Evolutionary conservation across 2,329 filamentous ascomycete species (phyloP).

Genomic region (Microascus cirrosus): DNA sequence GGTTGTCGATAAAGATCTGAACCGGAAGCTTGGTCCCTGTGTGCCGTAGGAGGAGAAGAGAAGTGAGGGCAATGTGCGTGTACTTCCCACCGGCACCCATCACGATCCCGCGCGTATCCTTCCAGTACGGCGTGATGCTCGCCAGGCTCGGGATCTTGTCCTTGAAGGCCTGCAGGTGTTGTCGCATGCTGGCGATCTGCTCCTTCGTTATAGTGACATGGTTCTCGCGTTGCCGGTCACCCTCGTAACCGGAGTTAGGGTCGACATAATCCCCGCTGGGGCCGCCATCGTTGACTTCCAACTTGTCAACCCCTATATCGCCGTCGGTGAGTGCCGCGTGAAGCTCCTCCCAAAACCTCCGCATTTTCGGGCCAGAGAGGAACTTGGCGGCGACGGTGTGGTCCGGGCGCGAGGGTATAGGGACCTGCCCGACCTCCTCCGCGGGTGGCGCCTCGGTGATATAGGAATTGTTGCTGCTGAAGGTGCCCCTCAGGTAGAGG

Average conservation of each 20-base stretch:
- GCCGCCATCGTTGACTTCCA: neutral
- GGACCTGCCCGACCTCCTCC: neutral
- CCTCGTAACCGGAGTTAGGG: constrained; percentile 3
- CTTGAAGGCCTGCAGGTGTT: constrained; percentile 17
- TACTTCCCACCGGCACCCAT: constrained; percentile 35
- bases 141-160: neutral
- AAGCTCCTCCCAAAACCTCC: constrained; percentile 7
- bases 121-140: constrained; percentile 14
- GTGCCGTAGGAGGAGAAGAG: constrained; percentile 38
- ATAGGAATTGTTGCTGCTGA: neutral
- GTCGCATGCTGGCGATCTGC: constrained; percentile 4
- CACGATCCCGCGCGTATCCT: constrained; percentile 31
- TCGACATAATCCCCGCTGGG: constrained; percentile 6
- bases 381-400: constrained; percentile 2
- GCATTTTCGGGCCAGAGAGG: constrained; percentile 5
- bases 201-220: constrained; percentile 4
- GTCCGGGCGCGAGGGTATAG: neutral
- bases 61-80: constrained; percentile 35
- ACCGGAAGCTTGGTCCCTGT: constrained; percentile 37
- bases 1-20: constrained; percentile 21
- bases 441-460: neutral
- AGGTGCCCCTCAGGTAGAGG: constrained; percentile 4
- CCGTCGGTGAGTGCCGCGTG: constrained; percentile 3
- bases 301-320: constrained; percentile 3
- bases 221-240: constrained; percentile 7